Conservation (phyloP, 2,329 filamentous ascomycete genomes). For the Emergomyces africanus region DNA sequence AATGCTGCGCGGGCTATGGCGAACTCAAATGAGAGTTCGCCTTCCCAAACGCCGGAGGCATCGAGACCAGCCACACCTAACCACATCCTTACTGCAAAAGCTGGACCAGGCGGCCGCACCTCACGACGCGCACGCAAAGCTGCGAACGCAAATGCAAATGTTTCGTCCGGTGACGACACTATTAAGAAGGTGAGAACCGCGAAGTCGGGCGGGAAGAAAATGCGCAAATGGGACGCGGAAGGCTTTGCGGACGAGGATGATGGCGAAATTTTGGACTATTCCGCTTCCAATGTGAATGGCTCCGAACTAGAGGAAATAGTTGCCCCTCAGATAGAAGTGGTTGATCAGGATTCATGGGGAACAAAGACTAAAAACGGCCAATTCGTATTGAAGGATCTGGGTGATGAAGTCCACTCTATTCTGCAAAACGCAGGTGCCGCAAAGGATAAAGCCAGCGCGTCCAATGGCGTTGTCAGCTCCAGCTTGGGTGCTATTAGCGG, state of each 20-base stretch:
- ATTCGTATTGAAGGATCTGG: conserved; percentile 85
- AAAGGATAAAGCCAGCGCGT: conserved; percentile 34
- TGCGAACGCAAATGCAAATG: conserved; percentile 34
- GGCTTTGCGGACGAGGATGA: conserved; percentile 75
- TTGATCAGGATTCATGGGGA: conserved; percentile 74
- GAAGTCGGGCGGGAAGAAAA: conserved; percentile 58
- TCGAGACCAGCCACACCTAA: conserved; percentile 67
- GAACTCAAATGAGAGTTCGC: conserved; percentile 55
- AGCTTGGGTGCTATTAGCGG: conserved; percentile 73
- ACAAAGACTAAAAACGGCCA: conserved; percentile 74
- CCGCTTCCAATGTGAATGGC: conserved; percentile 43
- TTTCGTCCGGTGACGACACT: conserved; percentile 73
- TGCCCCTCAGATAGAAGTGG: conserved; percentile 52
- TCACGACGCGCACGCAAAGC: conserved; percentile 71
- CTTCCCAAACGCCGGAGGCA: conserved; percentile 55
- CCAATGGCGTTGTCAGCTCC: conserved; percentile 59
- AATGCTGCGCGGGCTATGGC: conserved; percentile 29
- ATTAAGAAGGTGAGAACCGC: conserved; percentile 45
- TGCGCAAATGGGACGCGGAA: conserved; percentile 84
- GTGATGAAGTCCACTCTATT: conserved; percentile 85
- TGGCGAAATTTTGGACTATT: conserved; percentile 79
- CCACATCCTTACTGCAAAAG: conserved; percentile 38
- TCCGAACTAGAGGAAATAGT: conserved; percentile 38
- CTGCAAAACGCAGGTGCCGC: conserved; percentile 65
- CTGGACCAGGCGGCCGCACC: conserved; percentile 60